These are phyloP conservation scores for Ulota crispa DNA, from an alignment of 225 moss, liverwort and hornwort genomes.

Conservation along the genomic window DNA sequence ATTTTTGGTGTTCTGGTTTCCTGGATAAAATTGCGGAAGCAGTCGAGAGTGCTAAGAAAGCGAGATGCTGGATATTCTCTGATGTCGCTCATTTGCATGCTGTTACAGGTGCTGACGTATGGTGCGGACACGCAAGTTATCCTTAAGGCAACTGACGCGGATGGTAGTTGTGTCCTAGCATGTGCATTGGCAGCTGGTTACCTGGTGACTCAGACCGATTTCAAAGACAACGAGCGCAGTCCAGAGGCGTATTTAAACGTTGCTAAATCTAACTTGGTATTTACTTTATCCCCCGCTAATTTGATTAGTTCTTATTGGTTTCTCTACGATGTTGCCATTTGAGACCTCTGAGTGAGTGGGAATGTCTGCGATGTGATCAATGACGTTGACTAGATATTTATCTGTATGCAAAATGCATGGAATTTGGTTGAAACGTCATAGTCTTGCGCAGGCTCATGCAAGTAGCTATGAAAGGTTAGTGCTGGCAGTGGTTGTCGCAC, in stretches of 20 bases:
- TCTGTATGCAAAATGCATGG: conserved; percentile 7
- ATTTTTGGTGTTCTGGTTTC: conserved; percentile 10
- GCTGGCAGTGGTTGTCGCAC: conserved; percentile 55
- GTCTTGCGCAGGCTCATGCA: conserved; percentile 55
- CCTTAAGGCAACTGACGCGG: conserved; percentile 61
- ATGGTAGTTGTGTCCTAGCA: conserved; percentile 73
- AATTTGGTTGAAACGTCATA: conserved; percentile 3
- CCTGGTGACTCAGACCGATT: conserved; percentile 41
- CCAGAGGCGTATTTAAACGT: conserved; percentile 48
- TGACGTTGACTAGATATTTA: not conserved
- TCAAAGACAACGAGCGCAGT: conserved; percentile 18
- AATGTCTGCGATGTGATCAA: not conserved
- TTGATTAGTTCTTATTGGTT: conserved; percentile 3
- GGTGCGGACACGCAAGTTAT: conserved; percentile 65
- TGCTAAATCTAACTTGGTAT: conserved; percentile 72
- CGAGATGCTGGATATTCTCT: conserved; percentile 1
- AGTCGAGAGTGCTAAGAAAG: not conserved
- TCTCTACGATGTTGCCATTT: not conserved
- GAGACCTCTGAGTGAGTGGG: not conserved
- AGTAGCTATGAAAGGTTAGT: conserved; percentile 66
- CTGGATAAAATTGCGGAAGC: not conserved
- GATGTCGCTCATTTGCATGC: not conserved
- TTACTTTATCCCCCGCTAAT: not conserved
- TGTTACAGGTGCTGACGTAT: conserved; percentile 64
- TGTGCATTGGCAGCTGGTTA: conserved; percentile 71